Evolutionary conservation across 2,329 filamentous ascomycete genomes (phyloP).

Genomic region (Emergomyces pasteurianus): DNA sequence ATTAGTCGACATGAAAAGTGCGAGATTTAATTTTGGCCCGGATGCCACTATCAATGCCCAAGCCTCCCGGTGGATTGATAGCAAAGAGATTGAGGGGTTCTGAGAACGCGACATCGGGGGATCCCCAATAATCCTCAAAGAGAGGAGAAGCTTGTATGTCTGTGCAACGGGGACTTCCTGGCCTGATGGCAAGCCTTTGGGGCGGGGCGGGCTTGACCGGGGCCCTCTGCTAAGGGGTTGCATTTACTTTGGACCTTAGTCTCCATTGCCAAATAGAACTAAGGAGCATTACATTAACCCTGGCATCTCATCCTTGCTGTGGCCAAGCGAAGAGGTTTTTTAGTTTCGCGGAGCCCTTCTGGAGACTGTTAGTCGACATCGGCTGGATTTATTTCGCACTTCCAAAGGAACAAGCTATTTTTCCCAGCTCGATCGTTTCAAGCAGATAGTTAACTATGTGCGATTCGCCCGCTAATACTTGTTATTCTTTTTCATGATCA

Average conservation of each 20-base stretch:
- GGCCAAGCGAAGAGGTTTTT: neutral
- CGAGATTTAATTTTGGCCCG: neutral
- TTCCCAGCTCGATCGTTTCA: neutral
- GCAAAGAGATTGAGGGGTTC: neutral
- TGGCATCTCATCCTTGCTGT: neutral
- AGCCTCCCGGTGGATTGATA: neutral
- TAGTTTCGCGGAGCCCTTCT: neutral
- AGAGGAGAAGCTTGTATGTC: neutral
- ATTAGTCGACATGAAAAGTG: neutral
- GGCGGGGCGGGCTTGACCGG: too few relatives aligned
- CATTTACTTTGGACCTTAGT: neutral
- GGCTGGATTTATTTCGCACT: neutral
- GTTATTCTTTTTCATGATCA: neutral
- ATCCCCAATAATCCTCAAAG: neutral
- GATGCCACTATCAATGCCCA: neutral
- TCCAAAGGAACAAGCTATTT: neutral
- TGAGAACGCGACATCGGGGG: neutral
- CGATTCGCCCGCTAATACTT: neutral
- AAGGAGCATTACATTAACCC: neutral
- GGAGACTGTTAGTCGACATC: neutral
- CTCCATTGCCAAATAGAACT: neutral
- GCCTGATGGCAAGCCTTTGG: neutral
- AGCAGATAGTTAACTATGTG: neutral
- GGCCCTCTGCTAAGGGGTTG: neutral
- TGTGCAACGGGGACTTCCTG: too few relatives aligned